Percentiles rank a stretch among this genome's conserved stretches.
Evolutionary conservation across 805 yeast species (phyloP).

Genomic region (Candida piceae): DNA sequence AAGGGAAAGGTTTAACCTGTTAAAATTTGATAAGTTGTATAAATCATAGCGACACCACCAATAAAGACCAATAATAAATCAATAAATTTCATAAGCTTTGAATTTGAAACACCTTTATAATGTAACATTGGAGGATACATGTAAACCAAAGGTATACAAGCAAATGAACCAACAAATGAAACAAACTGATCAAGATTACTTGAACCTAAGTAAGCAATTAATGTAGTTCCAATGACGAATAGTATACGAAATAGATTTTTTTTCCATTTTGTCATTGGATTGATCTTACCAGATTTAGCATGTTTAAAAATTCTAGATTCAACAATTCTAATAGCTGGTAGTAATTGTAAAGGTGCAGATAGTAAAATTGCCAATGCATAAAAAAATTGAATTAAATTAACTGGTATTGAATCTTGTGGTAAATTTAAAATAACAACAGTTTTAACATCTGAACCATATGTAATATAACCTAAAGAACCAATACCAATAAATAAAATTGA

Average conservation of each 20-base stretch:
- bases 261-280: slow-evolving; percentile 53
- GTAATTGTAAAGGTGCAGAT: slow-evolving; percentile 75
- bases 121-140: slow-evolving; percentile 82
- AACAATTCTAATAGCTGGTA: slow-evolving; percentile 72
- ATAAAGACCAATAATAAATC: slow-evolving; percentile 47
- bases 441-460: slow-evolving; percentile 59
- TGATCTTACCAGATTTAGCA: slow-evolving; percentile 49
- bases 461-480: slow-evolving; percentile 64
- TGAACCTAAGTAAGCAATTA: slow-evolving; percentile 64
- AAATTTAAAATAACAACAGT: slow-evolving; percentile 69
- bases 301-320: slow-evolving; percentile 58
- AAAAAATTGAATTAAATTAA: slow-evolving; percentile 61
- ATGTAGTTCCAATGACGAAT: slow-evolving; percentile 50
- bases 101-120: slow-evolving; percentile 43
- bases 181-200: slow-evolving; percentile 68
- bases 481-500: slow-evolving; percentile 56
- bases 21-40: slow-evolving; percentile 61
- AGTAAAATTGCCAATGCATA: slow-evolving; percentile 71
- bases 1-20: slow-evolving; percentile 7
- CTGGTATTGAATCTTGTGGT: slow-evolving; percentile 61
- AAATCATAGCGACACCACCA: slow-evolving; percentile 59
- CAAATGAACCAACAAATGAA: slow-evolving; percentile 77
- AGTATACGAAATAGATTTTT: slow-evolving; percentile 55
- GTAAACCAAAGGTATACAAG: slow-evolving; percentile 80
- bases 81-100: slow-evolving; percentile 34